Conservation (phyloP, 371 early-diverging fungal species). For the Saksenaea vasiformis region DNA sequence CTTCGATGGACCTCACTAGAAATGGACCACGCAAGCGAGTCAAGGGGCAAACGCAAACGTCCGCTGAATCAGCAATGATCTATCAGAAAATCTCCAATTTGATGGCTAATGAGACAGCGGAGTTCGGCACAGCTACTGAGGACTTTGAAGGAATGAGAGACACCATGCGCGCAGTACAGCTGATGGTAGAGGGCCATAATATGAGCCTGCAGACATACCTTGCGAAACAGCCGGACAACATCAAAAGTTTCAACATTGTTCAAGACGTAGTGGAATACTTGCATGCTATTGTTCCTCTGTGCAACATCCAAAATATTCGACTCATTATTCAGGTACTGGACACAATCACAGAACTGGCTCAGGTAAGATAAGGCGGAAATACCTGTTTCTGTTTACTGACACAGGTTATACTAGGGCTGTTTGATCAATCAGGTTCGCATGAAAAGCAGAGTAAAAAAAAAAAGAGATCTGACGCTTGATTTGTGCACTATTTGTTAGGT, state of each 20-base stretch:
- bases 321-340: conserved; percentile 60
- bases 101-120: conserved; percentile 32
- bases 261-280: conserved; percentile 57
- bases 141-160: conserved; percentile 46
- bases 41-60: conserved; percentile 7
- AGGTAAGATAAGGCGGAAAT: conserved; percentile 24
- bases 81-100: conserved; percentile 27
- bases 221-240: conserved; percentile 56
- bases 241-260: conserved; percentile 59
- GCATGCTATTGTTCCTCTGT: conserved; percentile 50
- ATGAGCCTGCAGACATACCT: conserved; percentile 54
- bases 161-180: conserved; percentile 55
- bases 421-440: conserved; percentile 31
- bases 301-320: conserved; percentile 38
- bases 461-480: not conserved
- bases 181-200: conserved; percentile 63
- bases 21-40: conserved; percentile 7
- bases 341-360: conserved; percentile 58
- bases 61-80: conserved; percentile 13
- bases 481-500: conserved; percentile 23
- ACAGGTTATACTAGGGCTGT: conserved; percentile 22
- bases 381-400: not conserved
- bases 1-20: conserved; percentile 9
- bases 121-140: conserved; percentile 29
- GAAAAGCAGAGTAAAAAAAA: not conserved